Evolutionary conservation across 1,284 basidiomycete genomes (phyloP), one percentile per base, ranked within the genome.

Genomic region (Tylopilus sp.): DNA sequence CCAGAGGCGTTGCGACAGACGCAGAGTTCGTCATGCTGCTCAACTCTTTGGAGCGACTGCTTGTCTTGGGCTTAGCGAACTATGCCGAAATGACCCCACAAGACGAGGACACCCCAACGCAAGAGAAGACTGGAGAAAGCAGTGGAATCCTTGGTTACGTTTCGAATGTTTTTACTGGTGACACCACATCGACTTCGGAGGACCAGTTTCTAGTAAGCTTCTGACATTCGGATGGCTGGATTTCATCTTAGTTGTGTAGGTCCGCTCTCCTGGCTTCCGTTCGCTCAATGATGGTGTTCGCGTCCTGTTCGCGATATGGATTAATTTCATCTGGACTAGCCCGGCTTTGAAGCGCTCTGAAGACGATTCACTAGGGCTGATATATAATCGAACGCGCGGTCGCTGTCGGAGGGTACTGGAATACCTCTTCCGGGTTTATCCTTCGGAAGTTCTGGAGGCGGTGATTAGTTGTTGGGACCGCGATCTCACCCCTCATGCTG

Each of bases 11-110:
- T 51, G 75, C 82, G 2, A 90, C 86, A 1, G 94, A 96, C 62
- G 80, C 88, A 0, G 92, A 95, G 57, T 80, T 92, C 51, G 77
- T 87, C 46, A 91, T 89, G 79, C 71, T 94, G 4, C 75, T 94
- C 24, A 90, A 88, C 58, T 85, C 85, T 0, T 67, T 95, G 37
- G 94, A 97, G 60, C 77, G 91, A 24, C 72, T 96, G 7, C 76
- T 92, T 20, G 69, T 87, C 12, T 73, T 87, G 34, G 83, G 81
- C 48, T 68, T 88, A 46, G 74, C 77, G 48, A 77, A 73, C 30
- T 59, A 63, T 35, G 59, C 73, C 7, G 82, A 83, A 18, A 65
- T 75, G 2, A 73, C 70, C 26, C 75, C 74, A 4, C 63, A 68
- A 5, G 82, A 85, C 12, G 87, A 87, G 14, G 85, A 88, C 14